Evolutionary conservation across 2,329 filamentous ascomycete genomes (phyloP).

Genomic region (Xenosphaeropsis pyriputrescens): DNA sequence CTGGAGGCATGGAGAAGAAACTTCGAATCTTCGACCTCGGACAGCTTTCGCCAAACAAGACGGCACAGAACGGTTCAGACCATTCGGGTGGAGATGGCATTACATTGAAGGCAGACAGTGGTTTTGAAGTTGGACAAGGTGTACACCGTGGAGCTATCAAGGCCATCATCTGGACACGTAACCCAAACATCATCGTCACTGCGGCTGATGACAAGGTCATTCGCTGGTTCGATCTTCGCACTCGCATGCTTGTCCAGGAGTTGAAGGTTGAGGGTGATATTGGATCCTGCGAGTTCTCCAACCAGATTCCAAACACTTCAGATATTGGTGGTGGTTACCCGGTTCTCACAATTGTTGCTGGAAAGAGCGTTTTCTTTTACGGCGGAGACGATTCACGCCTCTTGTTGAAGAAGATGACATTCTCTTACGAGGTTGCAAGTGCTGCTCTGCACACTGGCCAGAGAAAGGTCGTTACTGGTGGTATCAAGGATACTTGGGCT

Average conservation of each 20-base stretch:
- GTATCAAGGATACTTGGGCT: constrained; percentile 92
- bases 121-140: constrained; percentile 78
- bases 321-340: constrained; percentile 54
- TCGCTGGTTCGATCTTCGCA: constrained; percentile 85
- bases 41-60: constrained; percentile 30
- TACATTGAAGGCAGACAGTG: constrained; percentile 41
- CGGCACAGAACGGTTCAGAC: constrained; percentile 16
- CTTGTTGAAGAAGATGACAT: constrained; percentile 63
- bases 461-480: constrained; percentile 77
- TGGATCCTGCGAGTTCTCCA: constrained; percentile 75
- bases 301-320: constrained; percentile 42
- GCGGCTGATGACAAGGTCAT: constrained; percentile 83
- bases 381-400: constrained; percentile 56
- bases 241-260: constrained; percentile 59
- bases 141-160: constrained; percentile 84
- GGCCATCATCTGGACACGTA: constrained; percentile 85
- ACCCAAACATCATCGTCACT: constrained; percentile 79
- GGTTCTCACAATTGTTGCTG: constrained; percentile 81
- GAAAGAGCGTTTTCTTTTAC: constrained; percentile 89
- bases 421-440: constrained; percentile 77
- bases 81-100: constrained; percentile 20
- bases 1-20: constrained; percentile 93
- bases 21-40: constrained; percentile 83
- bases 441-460: constrained; percentile 75
- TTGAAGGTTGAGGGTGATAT: constrained; percentile 73